Evolutionary conservation across 1,139 yeast species (phyloP).

Genomic region (Entelexis paramagnoliae): DNA sequence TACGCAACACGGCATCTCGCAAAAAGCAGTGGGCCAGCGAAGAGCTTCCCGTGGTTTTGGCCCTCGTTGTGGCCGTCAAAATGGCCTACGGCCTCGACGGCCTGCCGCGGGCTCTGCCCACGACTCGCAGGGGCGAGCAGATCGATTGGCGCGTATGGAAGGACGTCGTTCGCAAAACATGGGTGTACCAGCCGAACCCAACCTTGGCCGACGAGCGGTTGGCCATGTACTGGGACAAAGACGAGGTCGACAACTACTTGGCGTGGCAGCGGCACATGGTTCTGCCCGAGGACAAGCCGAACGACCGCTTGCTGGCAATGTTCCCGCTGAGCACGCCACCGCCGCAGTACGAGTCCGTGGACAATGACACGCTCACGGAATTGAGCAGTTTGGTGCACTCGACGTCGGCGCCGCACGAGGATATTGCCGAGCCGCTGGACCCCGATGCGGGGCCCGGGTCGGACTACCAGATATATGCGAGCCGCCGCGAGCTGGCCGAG

Average conservation of each 20-base stretch:
- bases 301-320: conserved; percentile 12
- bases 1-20: conserved; percentile 1
- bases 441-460: conserved; percentile 5
- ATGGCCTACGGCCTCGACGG: conserved; percentile 32
- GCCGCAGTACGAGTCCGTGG: background rate
- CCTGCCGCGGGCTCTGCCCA: conserved; percentile 13
- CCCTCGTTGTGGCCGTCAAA: conserved; percentile 28
- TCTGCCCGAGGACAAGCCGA: conserved; percentile 7
- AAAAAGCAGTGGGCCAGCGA: conserved; percentile 3
- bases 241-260: conserved; percentile 27
- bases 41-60: conserved; percentile 14
- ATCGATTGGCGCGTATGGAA: conserved; percentile 32
- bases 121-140: conserved; percentile 16
- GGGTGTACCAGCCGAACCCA: conserved; percentile 28
- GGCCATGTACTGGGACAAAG: conserved; percentile 28
- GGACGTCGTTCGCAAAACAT: conserved; percentile 28
- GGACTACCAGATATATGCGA: conserved; percentile 1
- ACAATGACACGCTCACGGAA: conserved; percentile 11
- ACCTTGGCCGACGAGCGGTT: conserved; percentile 27
- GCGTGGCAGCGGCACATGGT: conserved; percentile 27
- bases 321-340: conserved; percentile 15
- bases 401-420: background rate
- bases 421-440: background rate
- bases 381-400: conserved; percentile 11
- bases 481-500: background rate